These are phyloP conservation scores for Syzygium jambos DNA, from an alignment of 345 rosid species.

Conservation along the genomic window DNA sequence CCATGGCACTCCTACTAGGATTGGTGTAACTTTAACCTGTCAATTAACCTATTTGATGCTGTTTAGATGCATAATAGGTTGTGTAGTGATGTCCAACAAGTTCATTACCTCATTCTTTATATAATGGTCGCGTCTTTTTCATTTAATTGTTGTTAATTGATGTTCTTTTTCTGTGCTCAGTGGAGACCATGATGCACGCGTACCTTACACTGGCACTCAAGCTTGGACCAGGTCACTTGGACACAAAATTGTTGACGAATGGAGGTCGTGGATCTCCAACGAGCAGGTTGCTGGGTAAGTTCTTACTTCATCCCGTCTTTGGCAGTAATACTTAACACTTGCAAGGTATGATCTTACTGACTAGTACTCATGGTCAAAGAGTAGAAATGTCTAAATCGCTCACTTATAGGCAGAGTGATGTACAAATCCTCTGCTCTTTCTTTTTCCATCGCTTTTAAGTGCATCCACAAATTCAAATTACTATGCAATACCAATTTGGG, in stretches of 20 bases:
- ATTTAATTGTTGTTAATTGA: neutral
- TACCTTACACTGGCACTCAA: conserved; percentile 7
- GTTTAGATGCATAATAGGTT: neutral
- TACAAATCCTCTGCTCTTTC: neutral
- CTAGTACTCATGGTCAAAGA: neutral
- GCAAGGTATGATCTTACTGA: neutral
- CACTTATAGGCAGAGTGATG: neutral
- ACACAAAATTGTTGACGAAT: conserved; percentile 7
- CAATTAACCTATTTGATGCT: neutral
- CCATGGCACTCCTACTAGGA: neutral
- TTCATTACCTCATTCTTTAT: neutral
- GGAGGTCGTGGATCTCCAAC: conserved; percentile 9
- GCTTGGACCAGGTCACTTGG: conserved; percentile 15
- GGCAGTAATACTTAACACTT: neutral
- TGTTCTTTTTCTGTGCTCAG: neutral
- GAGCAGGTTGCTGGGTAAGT: conserved; percentile 12
- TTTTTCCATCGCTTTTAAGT: neutral
- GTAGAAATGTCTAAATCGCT: neutral
- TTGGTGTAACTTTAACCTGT: neutral
- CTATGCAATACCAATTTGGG: neutral
- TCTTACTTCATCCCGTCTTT: neutral
- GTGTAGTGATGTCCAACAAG: neutral
- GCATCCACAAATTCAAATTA: neutral
- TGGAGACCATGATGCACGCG: conserved; percentile 8
- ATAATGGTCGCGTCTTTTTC: neutral